Evolutionary conservation across 148 eudicot species (phyloP), one percentile per base, ranked within the genome.

Genomic region (Persicaria maculosa): DNA sequence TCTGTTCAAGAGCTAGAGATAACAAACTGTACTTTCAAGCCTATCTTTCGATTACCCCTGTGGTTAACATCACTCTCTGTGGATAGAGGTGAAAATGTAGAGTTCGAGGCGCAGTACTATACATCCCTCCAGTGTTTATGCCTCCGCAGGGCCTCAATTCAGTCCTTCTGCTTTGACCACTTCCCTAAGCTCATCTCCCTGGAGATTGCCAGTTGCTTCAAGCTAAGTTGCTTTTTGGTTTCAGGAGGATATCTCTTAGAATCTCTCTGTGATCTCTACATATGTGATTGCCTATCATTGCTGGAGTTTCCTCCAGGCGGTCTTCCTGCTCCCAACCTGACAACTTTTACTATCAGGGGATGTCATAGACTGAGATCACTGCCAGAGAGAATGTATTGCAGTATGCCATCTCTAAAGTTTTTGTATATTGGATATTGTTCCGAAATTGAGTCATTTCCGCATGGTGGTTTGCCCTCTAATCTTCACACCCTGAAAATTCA

Each of bases 351-450:
- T 9, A 55, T 55, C 61, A 55, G 6, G 0, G 9, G 22, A 7
- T 55, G 61, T 55, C 61, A 6, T 55, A 6, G 9, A 17, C 20
- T 55, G 25, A 55, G 7, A 55, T 55, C 61, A 55, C 9, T 55
- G 61, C 61, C 61, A 4, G 61, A 55, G 25, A 55, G 61, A 55
- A 55, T 55, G 61, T 17, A 55, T 9, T 55, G 61, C 61, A 55
- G 25, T 55, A 55, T 55, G 61, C 17, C 25, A n/a, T 55, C 61
- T n/a, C 61, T 55, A 17, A 7, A 55, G 25, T 55, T 55, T 9
- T 55, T 55, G 25, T 55, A 22, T 5, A 55, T 55, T 6, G 22
- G 6, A 55, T 1, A 55, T 55, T 55, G 61, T 55, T 0, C 61
- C 0, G 25, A 17, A 55, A 17, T 55, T 7, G 9, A 8, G 6